phyloP scores from a whole-genome alignment of 2,329 filamentous ascomycete genomes.

The Ascochyta viciae-villosae region DNA sequence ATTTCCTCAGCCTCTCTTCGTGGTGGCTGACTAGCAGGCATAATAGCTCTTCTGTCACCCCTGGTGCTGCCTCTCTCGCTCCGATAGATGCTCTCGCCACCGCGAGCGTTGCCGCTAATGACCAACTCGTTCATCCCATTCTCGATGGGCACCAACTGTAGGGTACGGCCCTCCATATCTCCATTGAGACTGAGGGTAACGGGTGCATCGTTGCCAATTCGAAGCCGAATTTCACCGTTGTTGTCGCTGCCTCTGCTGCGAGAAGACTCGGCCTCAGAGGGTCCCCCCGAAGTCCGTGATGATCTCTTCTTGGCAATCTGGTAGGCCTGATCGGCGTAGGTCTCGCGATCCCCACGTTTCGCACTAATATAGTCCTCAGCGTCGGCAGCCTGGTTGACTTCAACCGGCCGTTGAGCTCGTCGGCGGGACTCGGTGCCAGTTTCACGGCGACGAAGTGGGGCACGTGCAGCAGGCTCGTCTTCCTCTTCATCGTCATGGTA shows the following conservation, averaged over 20 bases:
- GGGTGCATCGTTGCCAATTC: constrained; percentile 42
- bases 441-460: constrained; percentile 29
- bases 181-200: constrained; percentile 46
- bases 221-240: constrained; percentile 46
- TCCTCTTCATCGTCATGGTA: constrained; percentile 23
- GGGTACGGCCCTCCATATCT: constrained; percentile 48
- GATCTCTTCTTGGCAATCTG: constrained; percentile 38
- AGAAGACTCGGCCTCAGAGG: constrained; percentile 40
- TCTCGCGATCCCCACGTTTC: constrained; percentile 36
- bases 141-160: constrained; percentile 42
- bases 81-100: constrained; percentile 32
- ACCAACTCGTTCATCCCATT: constrained; percentile 48
- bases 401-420: constrained; percentile 25
- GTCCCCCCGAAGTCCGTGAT: constrained; percentile 32
- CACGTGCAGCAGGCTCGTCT: constrained; percentile 13
- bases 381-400: constrained; percentile 26
- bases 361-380: constrained; percentile 42
- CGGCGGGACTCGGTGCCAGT: constrained; percentile 32
- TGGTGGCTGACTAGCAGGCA: constrained; percentile 22
- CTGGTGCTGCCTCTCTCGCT: constrained; percentile 39
- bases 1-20: constrained; percentile 42
- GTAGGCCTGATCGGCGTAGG: constrained; percentile 39
- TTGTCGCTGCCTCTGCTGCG: constrained; percentile 36
- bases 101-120: constrained; percentile 37
- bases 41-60: constrained; percentile 27